Evolutionary conservation across 768 basidiomycete species (phyloP).

Genomic region (Mycena pura): DNA sequence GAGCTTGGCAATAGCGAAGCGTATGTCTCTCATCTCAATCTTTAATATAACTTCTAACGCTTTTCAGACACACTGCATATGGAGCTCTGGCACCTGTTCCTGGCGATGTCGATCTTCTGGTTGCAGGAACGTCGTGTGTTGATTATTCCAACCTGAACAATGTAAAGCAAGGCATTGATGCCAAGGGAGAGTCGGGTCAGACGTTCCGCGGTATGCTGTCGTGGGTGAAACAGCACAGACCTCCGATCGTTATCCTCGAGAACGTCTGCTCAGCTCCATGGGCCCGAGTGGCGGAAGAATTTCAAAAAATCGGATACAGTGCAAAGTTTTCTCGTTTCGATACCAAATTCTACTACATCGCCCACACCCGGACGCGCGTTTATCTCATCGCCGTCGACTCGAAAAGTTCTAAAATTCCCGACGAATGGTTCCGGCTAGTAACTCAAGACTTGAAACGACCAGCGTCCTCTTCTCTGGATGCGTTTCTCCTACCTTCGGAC

Average conservation of each 20-base stretch:
- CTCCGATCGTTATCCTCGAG: constrained; percentile 91
- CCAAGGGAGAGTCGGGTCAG: constrained; percentile 89
- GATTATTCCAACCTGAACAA: constrained; percentile 98
- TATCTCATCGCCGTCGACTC: constrained; percentile 85
- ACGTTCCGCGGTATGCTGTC: constrained; percentile 96
- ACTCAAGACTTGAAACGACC: constrained; percentile 73
- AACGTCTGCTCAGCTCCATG: constrained; percentile 95
- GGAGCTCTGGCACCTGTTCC: constrained; percentile 86
- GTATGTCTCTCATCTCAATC: constrained; percentile 41
- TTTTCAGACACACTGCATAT: constrained; percentile 85
- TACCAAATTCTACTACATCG: constrained; percentile 91
- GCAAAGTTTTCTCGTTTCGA: constrained; percentile 76
- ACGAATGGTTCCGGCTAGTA: constrained; percentile 70
- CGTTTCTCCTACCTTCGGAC: constrained; percentile 89
- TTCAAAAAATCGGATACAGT: constrained; percentile 77
- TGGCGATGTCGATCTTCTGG: constrained; percentile 86
- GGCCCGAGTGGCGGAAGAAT: constrained; percentile 76
- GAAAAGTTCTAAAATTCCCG: constrained; percentile 63
- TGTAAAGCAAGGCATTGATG: constrained; percentile 88
- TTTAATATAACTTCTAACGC: constrained; percentile 13
- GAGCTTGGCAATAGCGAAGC: constrained; percentile 83
- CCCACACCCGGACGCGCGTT: constrained; percentile 91
- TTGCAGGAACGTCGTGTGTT: constrained; percentile 96
- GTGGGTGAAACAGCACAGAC: constrained; percentile 87
- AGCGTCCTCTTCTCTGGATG: constrained; percentile 89